Conservation (phyloP, 768 basidiomycete genomes). For the Rhizopogon rudus region DNA sequence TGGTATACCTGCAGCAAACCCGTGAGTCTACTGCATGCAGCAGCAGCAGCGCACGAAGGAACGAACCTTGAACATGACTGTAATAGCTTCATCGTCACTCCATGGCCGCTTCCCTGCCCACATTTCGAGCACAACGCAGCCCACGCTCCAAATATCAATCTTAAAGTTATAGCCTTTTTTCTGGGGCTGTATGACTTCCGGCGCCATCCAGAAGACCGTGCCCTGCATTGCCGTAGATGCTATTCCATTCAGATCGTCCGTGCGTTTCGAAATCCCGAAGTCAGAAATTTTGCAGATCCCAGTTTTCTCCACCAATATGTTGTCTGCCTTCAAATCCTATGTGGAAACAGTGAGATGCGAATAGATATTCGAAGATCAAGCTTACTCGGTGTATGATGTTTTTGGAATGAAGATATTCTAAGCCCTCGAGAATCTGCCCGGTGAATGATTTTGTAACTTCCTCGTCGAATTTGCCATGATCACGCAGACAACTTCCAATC, state of each 20-base stretch:
- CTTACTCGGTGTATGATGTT: constrained; percentile 89
- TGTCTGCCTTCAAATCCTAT: constrained; percentile 96
- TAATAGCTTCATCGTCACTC: constrained; percentile 84
- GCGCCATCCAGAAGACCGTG: constrained; percentile 99
- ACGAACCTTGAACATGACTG: constrained; percentile 90
- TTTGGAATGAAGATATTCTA: constrained; percentile 89
- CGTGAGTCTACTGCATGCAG: not conserved
- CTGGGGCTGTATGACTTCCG: constrained; percentile 85
- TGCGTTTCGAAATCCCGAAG: constrained; percentile 97
- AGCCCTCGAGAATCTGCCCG: constrained; percentile 82
- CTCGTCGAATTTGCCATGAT: constrained; percentile 91
- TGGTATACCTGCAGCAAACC: constrained; percentile 62
- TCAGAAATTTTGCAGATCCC: constrained; percentile 97
- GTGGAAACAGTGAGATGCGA: constrained; percentile 2
- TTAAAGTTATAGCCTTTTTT: constrained; percentile 94
- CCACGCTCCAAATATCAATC: constrained; percentile 98
- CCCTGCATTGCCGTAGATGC: constrained; percentile 94
- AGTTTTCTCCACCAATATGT: constrained; percentile 89
- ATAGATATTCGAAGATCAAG: not conserved
- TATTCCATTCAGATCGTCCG: constrained; percentile 76
- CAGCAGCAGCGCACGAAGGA: not conserved
- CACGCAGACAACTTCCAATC: constrained; percentile 82
- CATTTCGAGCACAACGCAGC: constrained; percentile 99
- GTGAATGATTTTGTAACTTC: constrained; percentile 92
- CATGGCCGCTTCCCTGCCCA: constrained; percentile 96